Conservation (phyloP, 495 filamentous ascomycete species). For the Neurospora sp. region DNA sequence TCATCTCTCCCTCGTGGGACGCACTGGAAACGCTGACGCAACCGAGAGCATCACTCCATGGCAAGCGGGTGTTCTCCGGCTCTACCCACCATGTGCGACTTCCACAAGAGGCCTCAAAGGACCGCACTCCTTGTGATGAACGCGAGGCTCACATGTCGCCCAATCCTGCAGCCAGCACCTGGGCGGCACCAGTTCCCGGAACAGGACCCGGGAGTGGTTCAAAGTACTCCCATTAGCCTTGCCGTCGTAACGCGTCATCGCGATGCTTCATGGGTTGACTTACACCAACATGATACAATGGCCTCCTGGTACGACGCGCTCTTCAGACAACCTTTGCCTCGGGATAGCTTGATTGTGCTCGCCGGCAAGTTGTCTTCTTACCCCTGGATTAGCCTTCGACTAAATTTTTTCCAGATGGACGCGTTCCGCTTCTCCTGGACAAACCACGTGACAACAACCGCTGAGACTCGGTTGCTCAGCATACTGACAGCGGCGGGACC, state of each 20-base stretch:
- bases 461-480: background rate
- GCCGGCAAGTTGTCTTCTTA: background rate
- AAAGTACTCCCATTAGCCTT: background rate
- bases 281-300: background rate
- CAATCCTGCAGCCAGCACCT: background rate
- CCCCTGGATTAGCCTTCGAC: background rate
- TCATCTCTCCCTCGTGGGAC: background rate
- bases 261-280: background rate
- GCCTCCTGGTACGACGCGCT: background rate
- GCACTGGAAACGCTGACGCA: background rate
- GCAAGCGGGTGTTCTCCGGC: background rate
- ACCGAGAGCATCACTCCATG: background rate
- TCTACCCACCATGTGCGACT: background rate
- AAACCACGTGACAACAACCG: background rate
- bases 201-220: background rate
- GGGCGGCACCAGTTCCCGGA: background rate
- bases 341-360: background rate
- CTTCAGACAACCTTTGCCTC: background rate
- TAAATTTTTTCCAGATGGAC: background rate
- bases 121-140: background rate
- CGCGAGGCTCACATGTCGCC: background rate
- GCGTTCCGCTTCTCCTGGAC: background rate
- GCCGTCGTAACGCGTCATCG: background rate
- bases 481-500: background rate
- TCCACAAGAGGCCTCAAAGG: background rate